Base-by-base conservation (phyloP, 129 eudicot species). In the Artemisia annua region DNA sequence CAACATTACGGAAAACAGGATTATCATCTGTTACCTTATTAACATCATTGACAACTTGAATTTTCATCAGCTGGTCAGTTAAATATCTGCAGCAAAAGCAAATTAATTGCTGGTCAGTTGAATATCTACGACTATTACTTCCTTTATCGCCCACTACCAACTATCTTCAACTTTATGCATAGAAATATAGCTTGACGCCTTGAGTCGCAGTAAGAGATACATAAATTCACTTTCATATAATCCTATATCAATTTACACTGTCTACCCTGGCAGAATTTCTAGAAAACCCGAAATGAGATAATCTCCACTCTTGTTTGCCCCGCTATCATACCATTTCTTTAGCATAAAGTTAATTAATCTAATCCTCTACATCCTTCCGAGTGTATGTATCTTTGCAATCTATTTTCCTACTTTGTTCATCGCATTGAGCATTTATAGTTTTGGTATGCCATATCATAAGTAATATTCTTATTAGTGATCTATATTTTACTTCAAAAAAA, bases 21-120 rank as follows among this genome's bases (percentile, higher is more conserved):
- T 46, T 11, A 68, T 69, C 17, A 8, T 49, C 20, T 66, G 62
- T 65, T 77, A 94, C 98, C 97, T 94, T 90, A 84, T 94, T 94
- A 68, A 90, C 89, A 46, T 94, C 97, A 78, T 87, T 90, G 68
- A 94, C 96, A 75, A 83, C 70, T 81, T 88, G 97, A 71, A 90
- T 79, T 72, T 85, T 90, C 88, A 86, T 84, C 83, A 94, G 87
- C 77, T 94, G 96, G 72, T 94, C 98, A 52, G 86, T 86, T 28
- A 87, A 66, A 76, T 85, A 86, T 76, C 98, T 94, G 86, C 75
- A 78, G 57, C 73, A 50, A 65, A 78, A 78, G 76, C 60, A 70
- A 70, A 70, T 51, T 63, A 70, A 52, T 63, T 73, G 19, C 26
- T n/a, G 35, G 60, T 44, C 56, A 24, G 30, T 17, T 4, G 11